A percentile compares a stretch with the other conserved stretches of the same genome.
Evolutionary conservation across 768 basidiomycete species (phyloP).

Genomic region (Amanita subjunquillea): DNA sequence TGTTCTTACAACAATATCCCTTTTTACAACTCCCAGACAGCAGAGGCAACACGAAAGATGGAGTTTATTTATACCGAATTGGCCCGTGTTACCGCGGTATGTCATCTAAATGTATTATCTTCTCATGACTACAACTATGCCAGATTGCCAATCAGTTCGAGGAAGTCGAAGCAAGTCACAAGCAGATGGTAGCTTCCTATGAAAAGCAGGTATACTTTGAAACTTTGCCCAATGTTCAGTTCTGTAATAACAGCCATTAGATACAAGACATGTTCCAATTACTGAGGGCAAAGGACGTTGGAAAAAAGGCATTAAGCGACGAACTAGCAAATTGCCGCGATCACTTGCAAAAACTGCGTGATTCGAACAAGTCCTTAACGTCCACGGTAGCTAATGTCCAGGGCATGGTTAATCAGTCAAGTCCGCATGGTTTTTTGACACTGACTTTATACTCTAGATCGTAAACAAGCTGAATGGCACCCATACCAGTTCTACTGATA

Average conservation of each 20-base stretch:
- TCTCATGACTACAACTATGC: neutral
- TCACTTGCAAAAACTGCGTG: slow-evolving; percentile 19
- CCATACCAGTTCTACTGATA: neutral
- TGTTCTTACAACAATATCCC: too few relatives aligned
- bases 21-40: neutral
- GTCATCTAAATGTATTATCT: neutral
- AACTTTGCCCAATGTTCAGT: neutral
- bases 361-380: slow-evolving; percentile 16
- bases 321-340: slow-evolving; percentile 14
- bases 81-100: neutral
- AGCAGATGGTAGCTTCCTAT: neutral
- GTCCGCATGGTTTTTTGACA: neutral
- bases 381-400: slow-evolving; percentile 19
- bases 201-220: neutral
- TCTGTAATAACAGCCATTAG: neutral
- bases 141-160: neutral
- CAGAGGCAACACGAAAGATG: neutral
- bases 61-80: neutral
- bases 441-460: neutral
- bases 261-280: slow-evolving; percentile 9
- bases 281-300: slow-evolving; percentile 11
- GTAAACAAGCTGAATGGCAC: slow-evolving; percentile 1
- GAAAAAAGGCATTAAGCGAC: slow-evolving; percentile 13
- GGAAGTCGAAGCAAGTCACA: neutral
- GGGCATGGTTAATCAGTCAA: slow-evolving; percentile 12